Percentiles rank a stretch among this genome's conserved stretches.
Evolutionary conservation across 495 filamentous ascomycete species (phyloP).

Genomic region (Clavariopsis aquatica): DNA sequence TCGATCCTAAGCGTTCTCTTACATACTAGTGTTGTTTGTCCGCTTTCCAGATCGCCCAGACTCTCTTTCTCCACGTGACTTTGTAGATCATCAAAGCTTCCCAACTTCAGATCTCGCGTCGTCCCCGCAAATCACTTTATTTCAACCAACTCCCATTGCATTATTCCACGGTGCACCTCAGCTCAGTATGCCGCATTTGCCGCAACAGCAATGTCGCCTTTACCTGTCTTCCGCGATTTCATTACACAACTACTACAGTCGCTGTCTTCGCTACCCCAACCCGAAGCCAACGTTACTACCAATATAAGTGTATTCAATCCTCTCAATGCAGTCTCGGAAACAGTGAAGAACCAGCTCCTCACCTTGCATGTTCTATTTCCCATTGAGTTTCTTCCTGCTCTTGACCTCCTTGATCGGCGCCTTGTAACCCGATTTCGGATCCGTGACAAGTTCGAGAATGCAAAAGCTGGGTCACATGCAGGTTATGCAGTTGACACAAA

Average conservation of each 20-base stretch:
- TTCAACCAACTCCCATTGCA: constrained; percentile 20
- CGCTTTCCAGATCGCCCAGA: constrained; percentile 1
- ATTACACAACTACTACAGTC: constrained; percentile 34
- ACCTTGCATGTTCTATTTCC: constrained; percentile 69
- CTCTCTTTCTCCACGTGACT: too few relatives aligned
- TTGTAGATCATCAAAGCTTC: not conserved
- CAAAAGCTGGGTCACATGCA: not conserved
- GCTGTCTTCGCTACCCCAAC: constrained; percentile 11
- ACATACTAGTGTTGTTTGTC: too few relatives aligned
- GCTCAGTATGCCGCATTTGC: constrained; percentile 19
- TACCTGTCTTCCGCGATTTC: constrained; percentile 31
- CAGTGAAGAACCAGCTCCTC: constrained; percentile 48
- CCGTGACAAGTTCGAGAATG: constrained; percentile 3
- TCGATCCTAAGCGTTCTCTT: too few relatives aligned
- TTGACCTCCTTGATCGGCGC: constrained; percentile 77
- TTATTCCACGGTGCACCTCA: not conserved
- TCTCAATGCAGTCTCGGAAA: constrained; percentile 18
- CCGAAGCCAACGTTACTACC: not conserved
- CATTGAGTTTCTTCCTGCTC: constrained; percentile 64
- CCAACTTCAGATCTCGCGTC: constrained; percentile 9
- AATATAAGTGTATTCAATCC: constrained; percentile 20
- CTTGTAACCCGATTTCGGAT: constrained; percentile 56
- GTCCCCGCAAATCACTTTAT: constrained; percentile 34
- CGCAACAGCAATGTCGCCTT: constrained; percentile 24
- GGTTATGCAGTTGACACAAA: not conserved